These are phyloP conservation scores for Claviceps monticola DNA, from an alignment of 2,329 filamentous ascomycete species.

Conservation along the genomic window DNA sequence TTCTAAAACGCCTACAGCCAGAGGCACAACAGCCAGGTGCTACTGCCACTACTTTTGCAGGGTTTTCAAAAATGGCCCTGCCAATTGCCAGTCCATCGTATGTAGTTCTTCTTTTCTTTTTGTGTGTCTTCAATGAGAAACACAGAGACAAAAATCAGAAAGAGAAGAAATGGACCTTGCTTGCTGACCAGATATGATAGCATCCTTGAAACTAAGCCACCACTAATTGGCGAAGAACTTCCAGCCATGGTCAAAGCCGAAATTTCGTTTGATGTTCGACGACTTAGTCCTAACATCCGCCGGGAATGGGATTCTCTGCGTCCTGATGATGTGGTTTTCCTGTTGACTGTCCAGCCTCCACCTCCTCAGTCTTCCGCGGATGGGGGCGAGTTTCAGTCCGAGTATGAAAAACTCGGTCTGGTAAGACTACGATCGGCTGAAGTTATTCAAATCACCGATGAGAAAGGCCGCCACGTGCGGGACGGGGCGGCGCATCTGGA, in stretches of 20 bases:
- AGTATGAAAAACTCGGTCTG: constrained; percentile 52
- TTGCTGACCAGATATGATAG: constrained; percentile 14
- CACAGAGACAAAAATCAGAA: background rate
- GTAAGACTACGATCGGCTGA: constrained; percentile 67
- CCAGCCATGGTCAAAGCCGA: constrained; percentile 82
- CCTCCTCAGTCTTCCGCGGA: constrained; percentile 39
- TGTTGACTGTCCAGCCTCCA: constrained; percentile 59
- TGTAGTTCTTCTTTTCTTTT: constrained; percentile 7
- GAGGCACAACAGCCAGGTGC: constrained; percentile 49
- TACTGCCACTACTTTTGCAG: constrained; percentile 56
- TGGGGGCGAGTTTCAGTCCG: constrained; percentile 27
- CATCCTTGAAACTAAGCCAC: constrained; percentile 72
- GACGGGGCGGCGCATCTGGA: constrained; percentile 48
- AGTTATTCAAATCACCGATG: constrained; percentile 73
- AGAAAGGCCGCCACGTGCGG: constrained; percentile 61
- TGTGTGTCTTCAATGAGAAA: background rate
- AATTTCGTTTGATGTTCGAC: constrained; percentile 69
- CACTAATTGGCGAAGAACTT: constrained; percentile 68
- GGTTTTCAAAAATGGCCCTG: constrained; percentile 84
- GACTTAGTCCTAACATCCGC: constrained; percentile 60
- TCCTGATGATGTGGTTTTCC: constrained; percentile 78
- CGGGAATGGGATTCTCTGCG: constrained; percentile 83
- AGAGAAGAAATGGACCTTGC: background rate
- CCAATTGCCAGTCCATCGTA: constrained; percentile 67
- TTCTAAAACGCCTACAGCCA: constrained; percentile 66